A percentile compares a stretch with the other conserved stretches of the same genome.
Conservation (phyloP, 768 basidiomycete genomes). For the Brasilioporus rufonigricans region DNA sequence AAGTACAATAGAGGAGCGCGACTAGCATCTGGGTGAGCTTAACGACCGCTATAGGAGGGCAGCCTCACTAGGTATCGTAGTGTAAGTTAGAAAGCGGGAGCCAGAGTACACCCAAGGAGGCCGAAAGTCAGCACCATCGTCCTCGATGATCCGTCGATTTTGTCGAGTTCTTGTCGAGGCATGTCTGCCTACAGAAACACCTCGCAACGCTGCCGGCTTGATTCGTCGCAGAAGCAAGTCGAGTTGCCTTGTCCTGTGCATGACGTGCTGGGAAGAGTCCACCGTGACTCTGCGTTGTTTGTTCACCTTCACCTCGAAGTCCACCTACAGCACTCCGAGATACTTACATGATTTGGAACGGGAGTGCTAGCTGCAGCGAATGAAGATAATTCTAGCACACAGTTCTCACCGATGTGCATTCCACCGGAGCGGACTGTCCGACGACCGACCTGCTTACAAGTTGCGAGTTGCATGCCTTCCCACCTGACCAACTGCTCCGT, state of each 20-base stretch:
- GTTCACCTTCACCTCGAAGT: background rate
- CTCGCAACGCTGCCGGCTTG: constrained; percentile 1
- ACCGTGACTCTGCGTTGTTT: constrained; percentile 3
- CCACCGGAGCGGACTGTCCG: no score
- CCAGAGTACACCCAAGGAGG: constrained; percentile 60
- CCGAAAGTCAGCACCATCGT: constrained; percentile 44
- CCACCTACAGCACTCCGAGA: no score
- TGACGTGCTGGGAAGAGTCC: background rate
- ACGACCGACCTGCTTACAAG: no score
- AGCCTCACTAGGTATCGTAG: constrained; percentile 53
- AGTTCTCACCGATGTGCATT: background rate
- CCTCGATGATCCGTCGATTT: constrained; percentile 5
- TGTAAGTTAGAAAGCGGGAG: constrained; percentile 50
- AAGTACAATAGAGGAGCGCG: constrained; percentile 53
- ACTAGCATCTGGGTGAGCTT: constrained; percentile 34
- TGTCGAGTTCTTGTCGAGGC: constrained; percentile 15
- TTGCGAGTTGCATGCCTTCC: no score
- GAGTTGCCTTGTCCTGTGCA: constrained; percentile 9
- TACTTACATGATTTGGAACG: no score
- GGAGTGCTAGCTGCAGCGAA: background rate
- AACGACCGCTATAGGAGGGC: background rate
- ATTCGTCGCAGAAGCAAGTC: background rate
- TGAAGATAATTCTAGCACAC: background rate
- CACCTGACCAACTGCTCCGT: no score
- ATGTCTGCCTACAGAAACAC: constrained; percentile 2